Percentiles rank a stretch among this genome's conserved stretches.
These are phyloP conservation scores for Talaromyces pinophilus DNA, from an alignment of 2,329 filamentous ascomycete genomes.

Conservation along the genomic window DNA sequence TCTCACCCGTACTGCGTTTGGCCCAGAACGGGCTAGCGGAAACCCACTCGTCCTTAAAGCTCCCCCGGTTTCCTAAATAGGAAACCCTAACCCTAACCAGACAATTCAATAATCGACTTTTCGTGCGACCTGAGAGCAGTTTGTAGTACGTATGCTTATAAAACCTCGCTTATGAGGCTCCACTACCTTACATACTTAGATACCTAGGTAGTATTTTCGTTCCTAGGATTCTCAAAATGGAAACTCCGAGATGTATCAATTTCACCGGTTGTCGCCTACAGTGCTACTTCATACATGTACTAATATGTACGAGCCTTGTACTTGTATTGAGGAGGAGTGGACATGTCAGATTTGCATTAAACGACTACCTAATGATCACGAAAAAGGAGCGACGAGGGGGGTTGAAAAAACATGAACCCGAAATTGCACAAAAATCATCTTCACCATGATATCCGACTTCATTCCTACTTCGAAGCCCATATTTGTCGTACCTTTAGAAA, in stretches of 20 bases:
- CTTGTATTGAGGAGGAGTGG: not conserved
- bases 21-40: conserved; percentile 7
- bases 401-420: not conserved
- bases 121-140: not conserved
- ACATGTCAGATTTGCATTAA: not conserved
- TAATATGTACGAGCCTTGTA: not conserved
- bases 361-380: not conserved
- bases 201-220: no score
- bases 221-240: not conserved
- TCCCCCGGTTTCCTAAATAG: not conserved
- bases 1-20: conserved; percentile 10
- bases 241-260: not conserved
- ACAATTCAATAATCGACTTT: not conserved
- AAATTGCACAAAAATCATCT: not conserved
- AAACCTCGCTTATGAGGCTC: no score
- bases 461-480: not conserved
- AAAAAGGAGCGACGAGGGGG: not conserved
- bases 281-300: not conserved
- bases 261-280: not conserved
- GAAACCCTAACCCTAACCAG: not conserved
- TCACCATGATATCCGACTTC: not conserved
- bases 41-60: not conserved
- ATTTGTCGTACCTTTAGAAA: not conserved
- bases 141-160: no score
- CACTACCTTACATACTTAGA: no score